Evolutionary conservation across 1,284 basidiomycete species (phyloP), one percentile per base, ranked within the genome.

Genomic region (Cerrena zonata): DNA sequence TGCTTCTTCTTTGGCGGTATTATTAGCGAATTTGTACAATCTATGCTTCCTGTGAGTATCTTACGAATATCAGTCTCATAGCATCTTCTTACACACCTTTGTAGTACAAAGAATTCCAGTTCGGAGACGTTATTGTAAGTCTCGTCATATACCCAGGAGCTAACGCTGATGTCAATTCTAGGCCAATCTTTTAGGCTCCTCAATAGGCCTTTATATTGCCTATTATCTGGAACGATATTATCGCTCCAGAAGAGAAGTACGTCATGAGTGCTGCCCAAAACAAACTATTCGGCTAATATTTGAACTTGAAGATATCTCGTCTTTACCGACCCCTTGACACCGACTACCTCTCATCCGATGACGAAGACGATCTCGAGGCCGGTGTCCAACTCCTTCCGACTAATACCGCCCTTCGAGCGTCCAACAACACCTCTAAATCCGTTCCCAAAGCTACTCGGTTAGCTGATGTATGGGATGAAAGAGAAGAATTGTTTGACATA

Each of bases 11-110:
- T 86, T 56, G 92, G 91, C 5, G 88, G 89, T 0, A 76, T 94
- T 46, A 63, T 91, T n/a, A 91, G 86, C 63, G 92, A 94, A 66
- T 70, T 93, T 58, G 82, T 94, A 1, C 91, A 94, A 63, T 83
- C 86, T 3, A 61, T 88, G 60, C 70, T 94, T 51, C 91, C 92
- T 52, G 88, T 90, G 57, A 54, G 74, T 69, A 49, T 54, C 54
- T 44, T 55, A 49, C 48, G 30, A 46, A 18, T 45, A 36, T 24
- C 23, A 21, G 42, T n/a, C n/a, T 51, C 53, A 38, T n/a, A 51
- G 21, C 18, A 39, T 51, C 47, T 27, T 52, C 30, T 26, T 40
- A 51, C 38, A 49, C 24, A 36, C 23, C 45, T 21, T 41, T 13
- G 22, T 51, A 90, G 82, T 80, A 85, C 64, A 91, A 92, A 64